phyloP scores from a whole-genome alignment of 139 green algal species.

The Tetradesmus lagerheimii region DNA sequence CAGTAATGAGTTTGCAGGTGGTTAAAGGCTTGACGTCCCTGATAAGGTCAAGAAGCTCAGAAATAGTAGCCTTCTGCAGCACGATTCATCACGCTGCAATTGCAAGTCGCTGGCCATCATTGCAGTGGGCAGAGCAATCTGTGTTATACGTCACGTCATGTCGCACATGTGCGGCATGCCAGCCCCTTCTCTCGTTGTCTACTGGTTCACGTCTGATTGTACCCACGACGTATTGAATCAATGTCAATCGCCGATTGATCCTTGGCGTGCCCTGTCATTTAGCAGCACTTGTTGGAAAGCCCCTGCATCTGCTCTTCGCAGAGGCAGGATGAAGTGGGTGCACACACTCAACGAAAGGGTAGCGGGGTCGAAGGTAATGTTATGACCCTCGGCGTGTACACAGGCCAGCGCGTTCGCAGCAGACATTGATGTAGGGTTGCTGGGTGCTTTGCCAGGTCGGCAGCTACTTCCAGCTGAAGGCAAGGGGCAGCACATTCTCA shows the following conservation, averaged over 20 bases:
- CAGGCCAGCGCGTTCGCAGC: background rate
- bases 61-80: no score
- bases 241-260: background rate
- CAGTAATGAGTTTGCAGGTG: no score
- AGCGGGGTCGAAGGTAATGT: background rate
- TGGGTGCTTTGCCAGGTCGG: constrained; percentile 62
- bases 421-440: background rate
- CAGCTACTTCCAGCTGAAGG: constrained; percentile 70
- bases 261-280: background rate
- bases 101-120: no score
- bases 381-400: no score
- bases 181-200: no score
- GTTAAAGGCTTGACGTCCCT: no score
- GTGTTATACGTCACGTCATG: no score
- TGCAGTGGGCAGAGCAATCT: no score
- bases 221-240: background rate
- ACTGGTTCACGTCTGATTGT: no score
- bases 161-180: no score
- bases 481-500: constrained; percentile 66
- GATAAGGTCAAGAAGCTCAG: no score
- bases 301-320: background rate
- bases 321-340: constrained; percentile 23
- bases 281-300: background rate
- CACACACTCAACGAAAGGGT: constrained; percentile 33
- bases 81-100: no score